Evolutionary conservation across 1,284 basidiomycete genomes (phyloP).

Genomic region (Cutaneotrichosporon arboriforme): DNA sequence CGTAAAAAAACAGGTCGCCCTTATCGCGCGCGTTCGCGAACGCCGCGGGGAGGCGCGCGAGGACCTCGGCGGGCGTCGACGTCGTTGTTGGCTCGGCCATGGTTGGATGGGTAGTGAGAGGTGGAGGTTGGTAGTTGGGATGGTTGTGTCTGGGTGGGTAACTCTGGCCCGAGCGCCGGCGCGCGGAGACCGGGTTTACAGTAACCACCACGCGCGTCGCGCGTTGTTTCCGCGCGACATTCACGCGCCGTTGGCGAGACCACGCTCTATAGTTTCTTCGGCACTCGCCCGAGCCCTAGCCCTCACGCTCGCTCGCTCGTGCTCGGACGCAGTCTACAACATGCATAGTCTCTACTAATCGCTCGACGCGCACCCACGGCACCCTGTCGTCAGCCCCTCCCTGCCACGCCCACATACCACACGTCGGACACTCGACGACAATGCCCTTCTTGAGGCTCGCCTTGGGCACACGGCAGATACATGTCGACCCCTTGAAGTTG

Average conservation of each 20-base stretch:
- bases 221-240: too few relatives aligned
- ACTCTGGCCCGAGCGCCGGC: too few relatives aligned
- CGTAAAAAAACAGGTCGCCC: constrained; percentile 70
- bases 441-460: constrained; percentile 83
- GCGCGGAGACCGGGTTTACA: too few relatives aligned
- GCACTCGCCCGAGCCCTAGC: too few relatives aligned
- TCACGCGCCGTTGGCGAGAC: too few relatives aligned
- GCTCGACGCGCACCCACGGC: constrained; percentile 8
- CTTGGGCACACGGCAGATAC: constrained; percentile 96
- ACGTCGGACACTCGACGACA: constrained; percentile 95
- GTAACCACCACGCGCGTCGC: too few relatives aligned
- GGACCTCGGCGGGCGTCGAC: constrained; percentile 51
- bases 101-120: not conserved
- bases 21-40: constrained; percentile 61
- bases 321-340: not conserved
- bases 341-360: constrained; percentile 8
- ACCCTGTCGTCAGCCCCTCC: not conserved
- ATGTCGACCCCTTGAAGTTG: constrained; percentile 99
- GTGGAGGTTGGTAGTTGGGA: too few relatives aligned
- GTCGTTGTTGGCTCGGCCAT: constrained; percentile 34
- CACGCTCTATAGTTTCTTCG: too few relatives aligned
- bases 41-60: constrained; percentile 56
- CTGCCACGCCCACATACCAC: constrained; percentile 77
- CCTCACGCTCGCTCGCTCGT: too few relatives aligned
- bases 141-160: too few relatives aligned